Percentiles rank a stretch among this genome's conserved stretches.
These are phyloP conservation scores for Micromonas pusilla DNA, from an alignment of 139 green algal species.

Conservation along the genomic window DNA sequence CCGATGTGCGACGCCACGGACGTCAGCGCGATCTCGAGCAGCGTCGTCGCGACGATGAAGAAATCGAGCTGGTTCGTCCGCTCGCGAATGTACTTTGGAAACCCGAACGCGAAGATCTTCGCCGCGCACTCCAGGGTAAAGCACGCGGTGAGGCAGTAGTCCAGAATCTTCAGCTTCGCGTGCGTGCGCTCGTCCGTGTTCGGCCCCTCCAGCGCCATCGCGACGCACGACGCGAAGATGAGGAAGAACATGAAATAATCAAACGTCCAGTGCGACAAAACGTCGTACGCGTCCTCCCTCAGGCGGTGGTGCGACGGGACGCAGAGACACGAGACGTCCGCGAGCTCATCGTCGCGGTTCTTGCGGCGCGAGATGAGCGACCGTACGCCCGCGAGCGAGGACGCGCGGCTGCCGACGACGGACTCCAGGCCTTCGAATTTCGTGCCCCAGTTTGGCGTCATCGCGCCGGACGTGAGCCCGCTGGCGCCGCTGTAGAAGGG, in stretches of 20 bases:
- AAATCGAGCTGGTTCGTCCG: constrained; percentile 58
- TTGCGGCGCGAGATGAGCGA: not conserved
- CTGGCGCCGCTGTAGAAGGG: not conserved
- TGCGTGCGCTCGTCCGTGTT: not conserved
- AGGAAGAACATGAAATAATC: not conserved
- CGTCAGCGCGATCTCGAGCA: constrained; percentile 44
- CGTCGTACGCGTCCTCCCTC: not conserved
- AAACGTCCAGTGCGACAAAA: not conserved
- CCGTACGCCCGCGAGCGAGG: not conserved
- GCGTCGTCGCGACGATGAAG: constrained; percentile 52
- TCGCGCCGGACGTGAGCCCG: not conserved
- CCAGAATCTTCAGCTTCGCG: not conserved
- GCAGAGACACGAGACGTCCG: not conserved
- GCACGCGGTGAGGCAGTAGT: constrained; percentile 51
- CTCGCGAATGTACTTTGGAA: constrained; percentile 62
- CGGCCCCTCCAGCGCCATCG: constrained; percentile 3
- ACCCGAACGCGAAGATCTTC: constrained; percentile 68
- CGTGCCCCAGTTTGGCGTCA: not conserved
- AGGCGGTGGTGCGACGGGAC: not conserved
- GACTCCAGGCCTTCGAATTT: too few species aligned
- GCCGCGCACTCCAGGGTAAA: constrained; percentile 57
- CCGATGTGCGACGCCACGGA: constrained; percentile 1
- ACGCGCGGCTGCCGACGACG: not conserved
- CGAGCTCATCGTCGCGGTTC: not conserved
- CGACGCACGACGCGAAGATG: not conserved